Evolutionary conservation across 805 yeast genomes (phyloP), one percentile per base, ranked within the genome.

Genomic region (Saturnispora ahearnii): DNA sequence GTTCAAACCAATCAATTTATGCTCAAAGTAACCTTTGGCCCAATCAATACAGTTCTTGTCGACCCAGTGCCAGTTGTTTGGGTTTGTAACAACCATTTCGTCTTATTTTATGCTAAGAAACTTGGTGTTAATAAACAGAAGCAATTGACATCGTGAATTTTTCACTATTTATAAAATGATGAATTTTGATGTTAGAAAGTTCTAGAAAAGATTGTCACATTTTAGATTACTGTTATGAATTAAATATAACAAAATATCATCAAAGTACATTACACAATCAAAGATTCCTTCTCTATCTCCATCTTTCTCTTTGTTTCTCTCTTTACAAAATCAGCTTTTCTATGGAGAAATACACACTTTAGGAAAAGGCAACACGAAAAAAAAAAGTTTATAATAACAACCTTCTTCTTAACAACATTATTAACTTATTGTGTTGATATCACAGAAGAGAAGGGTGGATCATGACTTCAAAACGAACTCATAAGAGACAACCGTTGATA

Each of bases 61-160:
- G 55, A 90, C 97, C 98, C 98, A 93, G 74, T 93, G 99, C 99
- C 99, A 91, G 71, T 91, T 91, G 68, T 93, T 93, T 37, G 98
- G 98, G 75, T 91, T 93, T 69, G 88, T 84, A 31, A 93, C 90
- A 38, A 87, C 97, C 97, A 91, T 91, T 36, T 48, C 55, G 15
- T 3, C 7, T 12, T 5, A 11, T 8, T 18, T 18, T 18, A 36
- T 36, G 24, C 13, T 36, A 18, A 36, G 29, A 26, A 26, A 26
- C 29, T 5, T 26, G 6, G 9, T 26, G 29, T 8, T 26, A 2
- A 26, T 3, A n/a, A n/a, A 8, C 9, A 6, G 29, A 26, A 26
- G 3, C 9, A 6, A 26, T 8, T 26, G 6, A 8, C 29, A 26
- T 26, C 29, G 29, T 26, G 29, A 26, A 15, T 36, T 36, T 36